Evolutionary conservation across 1,284 basidiomycete genomes (phyloP).

Genomic region (Peniophora sp.): DNA sequence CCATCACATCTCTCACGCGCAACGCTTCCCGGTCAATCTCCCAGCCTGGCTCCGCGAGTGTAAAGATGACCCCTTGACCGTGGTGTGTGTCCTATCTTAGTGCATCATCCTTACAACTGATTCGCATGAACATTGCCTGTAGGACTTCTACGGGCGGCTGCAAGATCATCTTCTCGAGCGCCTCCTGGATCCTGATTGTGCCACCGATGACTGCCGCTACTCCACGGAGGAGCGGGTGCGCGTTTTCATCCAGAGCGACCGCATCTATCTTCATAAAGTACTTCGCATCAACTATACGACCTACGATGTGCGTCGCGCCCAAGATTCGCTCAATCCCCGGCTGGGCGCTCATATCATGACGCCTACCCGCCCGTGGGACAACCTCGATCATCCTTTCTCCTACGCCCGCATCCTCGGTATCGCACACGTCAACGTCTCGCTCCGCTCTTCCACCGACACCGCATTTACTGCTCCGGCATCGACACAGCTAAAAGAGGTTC

Average conservation of each 20-base stretch:
- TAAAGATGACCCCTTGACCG: constrained; percentile 12
- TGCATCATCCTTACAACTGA: background rate
- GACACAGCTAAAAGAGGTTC: constrained; percentile 13
- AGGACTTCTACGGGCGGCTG: constrained; percentile 17
- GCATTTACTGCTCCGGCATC: constrained; percentile 4
- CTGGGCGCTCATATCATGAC: constrained; percentile 19
- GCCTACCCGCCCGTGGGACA: constrained; percentile 9
- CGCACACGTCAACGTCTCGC: constrained; percentile 19
- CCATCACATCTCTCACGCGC: constrained; percentile 11
- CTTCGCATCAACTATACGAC: constrained; percentile 22
- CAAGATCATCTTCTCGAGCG: constrained; percentile 15
- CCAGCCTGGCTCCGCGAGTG: constrained; percentile 9
- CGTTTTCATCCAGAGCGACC: constrained; percentile 14
- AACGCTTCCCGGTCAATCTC: constrained; percentile 10
- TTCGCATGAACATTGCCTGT: background rate
- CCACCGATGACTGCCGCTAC: constrained; percentile 3
- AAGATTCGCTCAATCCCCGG: constrained; percentile 26
- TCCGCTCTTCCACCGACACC: too few species aligned
- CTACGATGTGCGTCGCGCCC: constrained; percentile 22
- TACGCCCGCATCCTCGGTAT: constrained; percentile 25
- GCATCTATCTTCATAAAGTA: constrained; percentile 17
- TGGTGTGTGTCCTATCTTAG: constrained; percentile 11
- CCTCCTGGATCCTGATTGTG: constrained; percentile 3
- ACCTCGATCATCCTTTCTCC: constrained; percentile 16
- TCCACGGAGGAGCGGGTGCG: background rate